A percentile compares a stretch with the other conserved stretches of the same genome.
These are phyloP conservation scores for Hygrocybe punicea DNA, from an alignment of 768 basidiomycete genomes.

Conservation along the genomic window DNA sequence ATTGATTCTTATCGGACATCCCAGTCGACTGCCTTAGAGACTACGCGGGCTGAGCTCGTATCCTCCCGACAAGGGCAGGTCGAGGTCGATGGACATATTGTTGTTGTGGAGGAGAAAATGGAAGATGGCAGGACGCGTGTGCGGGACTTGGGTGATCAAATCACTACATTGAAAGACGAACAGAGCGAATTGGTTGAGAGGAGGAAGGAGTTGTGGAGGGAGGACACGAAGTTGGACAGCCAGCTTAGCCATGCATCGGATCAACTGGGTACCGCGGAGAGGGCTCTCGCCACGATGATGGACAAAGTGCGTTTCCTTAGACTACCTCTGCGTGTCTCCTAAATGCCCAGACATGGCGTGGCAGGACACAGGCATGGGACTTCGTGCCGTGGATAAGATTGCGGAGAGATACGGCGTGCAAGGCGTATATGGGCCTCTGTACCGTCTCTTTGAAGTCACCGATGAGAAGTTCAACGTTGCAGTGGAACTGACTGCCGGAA, in stretches of 20 bases:
- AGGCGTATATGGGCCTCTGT: slow-evolving; percentile 92
- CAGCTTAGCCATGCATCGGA: slow-evolving; percentile 72
- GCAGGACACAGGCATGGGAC: slow-evolving; percentile 87
- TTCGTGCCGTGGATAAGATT: slow-evolving; percentile 83
- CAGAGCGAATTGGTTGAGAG: slow-evolving; percentile 69
- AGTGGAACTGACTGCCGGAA: slow-evolving; percentile 92
- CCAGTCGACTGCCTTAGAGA: slow-evolving; percentile 55
- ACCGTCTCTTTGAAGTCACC: slow-evolving; percentile 86
- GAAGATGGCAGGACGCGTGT: slow-evolving; percentile 61
- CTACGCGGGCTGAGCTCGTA: slow-evolving; percentile 49
- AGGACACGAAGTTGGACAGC: slow-evolving; percentile 84
- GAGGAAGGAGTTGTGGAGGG: slow-evolving; percentile 91
- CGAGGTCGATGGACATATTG: slow-evolving; percentile 59
- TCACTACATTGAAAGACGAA: slow-evolving; percentile 59
- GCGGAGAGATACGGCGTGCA: slow-evolving; percentile 67
- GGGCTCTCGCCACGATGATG: slow-evolving; percentile 85
- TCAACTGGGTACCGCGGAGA: slow-evolving; percentile 77
- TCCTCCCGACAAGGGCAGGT: slow-evolving; percentile 45
- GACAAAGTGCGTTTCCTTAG: slow-evolving; percentile 65
- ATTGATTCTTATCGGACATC: slow-evolving; percentile 58
- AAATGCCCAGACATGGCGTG: not conserved
- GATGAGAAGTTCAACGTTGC: slow-evolving; percentile 89
- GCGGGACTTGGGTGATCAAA: slow-evolving; percentile 59
- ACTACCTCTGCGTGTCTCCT: not conserved
- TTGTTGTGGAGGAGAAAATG: slow-evolving; percentile 53